Percentiles rank a stretch among this genome's conserved stretches.
Conservation (phyloP, 108 stramenopile genomes). For the Discostella stelligeroides region DNA sequence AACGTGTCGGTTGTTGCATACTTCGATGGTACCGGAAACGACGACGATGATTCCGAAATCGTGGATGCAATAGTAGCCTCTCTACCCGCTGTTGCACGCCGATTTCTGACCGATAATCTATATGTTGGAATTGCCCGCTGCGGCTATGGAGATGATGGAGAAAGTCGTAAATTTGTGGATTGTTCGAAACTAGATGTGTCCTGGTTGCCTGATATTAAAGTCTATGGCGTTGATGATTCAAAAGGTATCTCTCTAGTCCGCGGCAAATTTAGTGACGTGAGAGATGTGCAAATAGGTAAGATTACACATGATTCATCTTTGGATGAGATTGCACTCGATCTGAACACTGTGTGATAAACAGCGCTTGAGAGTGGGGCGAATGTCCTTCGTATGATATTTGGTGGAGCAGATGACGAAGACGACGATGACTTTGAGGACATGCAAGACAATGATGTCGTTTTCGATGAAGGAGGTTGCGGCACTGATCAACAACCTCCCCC, state of each 20-base stretch:
- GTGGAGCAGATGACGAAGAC: constrained; percentile 36
- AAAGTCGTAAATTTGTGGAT: constrained; percentile 28
- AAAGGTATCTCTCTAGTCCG: constrained; percentile 42
- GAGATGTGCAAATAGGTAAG: constrained; percentile 54
- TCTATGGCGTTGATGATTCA: constrained; percentile 35
- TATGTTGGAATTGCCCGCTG: constrained; percentile 43
- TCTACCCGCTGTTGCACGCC: constrained; percentile 38
- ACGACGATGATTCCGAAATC: constrained; percentile 30
- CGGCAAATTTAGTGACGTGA: constrained; percentile 49
- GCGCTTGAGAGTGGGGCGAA: constrained; percentile 50
- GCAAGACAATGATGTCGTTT: constrained; percentile 26
- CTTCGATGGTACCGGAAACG: constrained; percentile 43
- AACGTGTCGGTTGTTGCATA: constrained; percentile 44
- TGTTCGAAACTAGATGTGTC: constrained; percentile 46
- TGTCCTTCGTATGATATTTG: constrained; percentile 39
- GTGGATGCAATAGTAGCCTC: constrained; percentile 38
- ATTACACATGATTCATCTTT: background rate
- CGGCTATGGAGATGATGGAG: constrained; percentile 44
- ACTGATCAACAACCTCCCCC: constrained; percentile 13
- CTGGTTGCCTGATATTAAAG: constrained; percentile 49
- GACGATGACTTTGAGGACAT: constrained; percentile 43
- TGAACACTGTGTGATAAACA: constrained; percentile 4
- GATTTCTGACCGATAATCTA: constrained; percentile 39
- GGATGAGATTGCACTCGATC: background rate
- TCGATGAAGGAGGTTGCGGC: constrained; percentile 13